Evolutionary conservation across 2,329 filamentous ascomycete species (phyloP).

Genomic region (Periconia digitata): DNA sequence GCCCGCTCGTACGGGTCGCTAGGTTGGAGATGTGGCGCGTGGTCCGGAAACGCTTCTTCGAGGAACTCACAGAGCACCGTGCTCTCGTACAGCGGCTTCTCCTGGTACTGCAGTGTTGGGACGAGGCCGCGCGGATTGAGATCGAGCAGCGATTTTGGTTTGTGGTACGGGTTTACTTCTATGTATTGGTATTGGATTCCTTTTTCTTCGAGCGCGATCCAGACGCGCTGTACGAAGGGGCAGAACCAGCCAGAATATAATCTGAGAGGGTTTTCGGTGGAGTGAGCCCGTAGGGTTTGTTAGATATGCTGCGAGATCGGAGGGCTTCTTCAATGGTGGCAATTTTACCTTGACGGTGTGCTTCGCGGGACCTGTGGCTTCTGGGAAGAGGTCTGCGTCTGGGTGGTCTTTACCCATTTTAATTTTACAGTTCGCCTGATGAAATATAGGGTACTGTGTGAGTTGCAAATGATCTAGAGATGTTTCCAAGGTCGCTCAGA

Average conservation of each 20-base stretch:
- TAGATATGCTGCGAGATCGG: neutral
- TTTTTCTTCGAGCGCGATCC: conserved; percentile 75
- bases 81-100: conserved; percentile 71
- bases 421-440: neutral
- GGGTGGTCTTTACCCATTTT: conserved; percentile 38
- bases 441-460: too few relatives aligned
- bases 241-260: conserved; percentile 78
- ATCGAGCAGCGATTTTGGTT: conserved; percentile 65
- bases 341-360: conserved; percentile 29
- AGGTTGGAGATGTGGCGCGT: conserved; percentile 58
- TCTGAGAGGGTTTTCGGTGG: conserved; percentile 56
- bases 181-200: conserved; percentile 70
- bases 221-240: conserved; percentile 67
- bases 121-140: conserved; percentile 77
- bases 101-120: conserved; percentile 63
- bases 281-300: conserved; percentile 25
- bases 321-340: neutral
- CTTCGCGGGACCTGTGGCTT: conserved; percentile 36
- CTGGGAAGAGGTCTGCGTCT: conserved; percentile 38
- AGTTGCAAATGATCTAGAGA: too few relatives aligned
- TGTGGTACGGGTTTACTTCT: conserved; percentile 73
- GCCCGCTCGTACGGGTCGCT: conserved; percentile 65
- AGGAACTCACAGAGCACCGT: conserved; percentile 74
- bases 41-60: conserved; percentile 66
- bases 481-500: too few relatives aligned